phyloP scores from a whole-genome alignment of 164 flowering plant genomes.

The Platanus orientalis region DNA sequence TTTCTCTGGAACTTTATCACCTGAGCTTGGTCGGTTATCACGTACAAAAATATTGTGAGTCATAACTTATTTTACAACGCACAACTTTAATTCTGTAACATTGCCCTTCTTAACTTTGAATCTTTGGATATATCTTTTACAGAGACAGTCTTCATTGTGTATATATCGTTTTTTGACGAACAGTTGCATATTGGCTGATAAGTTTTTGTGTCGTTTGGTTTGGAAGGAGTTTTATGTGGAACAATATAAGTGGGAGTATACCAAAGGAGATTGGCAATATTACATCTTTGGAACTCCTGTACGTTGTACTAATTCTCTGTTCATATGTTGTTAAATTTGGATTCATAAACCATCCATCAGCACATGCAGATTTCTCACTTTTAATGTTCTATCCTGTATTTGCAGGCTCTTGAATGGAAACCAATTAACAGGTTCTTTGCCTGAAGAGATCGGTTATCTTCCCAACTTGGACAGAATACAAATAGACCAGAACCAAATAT shows the following conservation, averaged over 20 bases:
- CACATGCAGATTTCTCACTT: neutral
- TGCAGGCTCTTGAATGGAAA: constrained; percentile 90
- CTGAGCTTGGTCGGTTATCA: constrained; percentile 65
- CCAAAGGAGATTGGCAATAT: constrained; percentile 90
- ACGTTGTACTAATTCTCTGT: constrained; percentile 26
- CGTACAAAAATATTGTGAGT: constrained; percentile 69
- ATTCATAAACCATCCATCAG: neutral
- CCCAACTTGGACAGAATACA: constrained; percentile 56
- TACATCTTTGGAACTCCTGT: constrained; percentile 66
- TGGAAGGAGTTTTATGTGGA: constrained; percentile 91
- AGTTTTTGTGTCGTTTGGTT: constrained; percentile 7
- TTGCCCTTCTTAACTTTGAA: neutral
- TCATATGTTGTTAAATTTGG: neutral
- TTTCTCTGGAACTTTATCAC: constrained; percentile 76
- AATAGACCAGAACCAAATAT: constrained; percentile 61
- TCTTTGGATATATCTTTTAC: neutral
- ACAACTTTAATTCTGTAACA: neutral
- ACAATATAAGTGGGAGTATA: constrained; percentile 69
- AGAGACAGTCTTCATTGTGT: neutral
- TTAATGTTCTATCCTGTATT: constrained; percentile 9
- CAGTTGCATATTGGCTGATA: neutral
- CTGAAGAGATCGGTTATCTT: constrained; percentile 79
- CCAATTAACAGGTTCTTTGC: constrained; percentile 57
- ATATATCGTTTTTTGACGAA: neutral
- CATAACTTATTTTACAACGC: neutral